Base-by-base conservation (phyloP, 371 early-diverging fungal species). In the Synchytrium microbalum region DNA sequence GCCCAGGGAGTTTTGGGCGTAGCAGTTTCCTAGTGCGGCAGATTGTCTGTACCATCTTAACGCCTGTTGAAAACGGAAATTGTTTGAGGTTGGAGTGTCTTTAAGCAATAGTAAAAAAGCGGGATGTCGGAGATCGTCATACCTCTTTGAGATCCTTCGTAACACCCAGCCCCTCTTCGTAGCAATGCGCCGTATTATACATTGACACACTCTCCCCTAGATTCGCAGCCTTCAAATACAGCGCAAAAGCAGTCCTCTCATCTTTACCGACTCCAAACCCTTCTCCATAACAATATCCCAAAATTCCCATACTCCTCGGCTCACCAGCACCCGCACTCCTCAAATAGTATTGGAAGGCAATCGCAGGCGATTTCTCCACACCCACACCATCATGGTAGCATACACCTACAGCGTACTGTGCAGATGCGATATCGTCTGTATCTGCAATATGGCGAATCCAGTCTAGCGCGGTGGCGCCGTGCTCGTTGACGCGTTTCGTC, bases 121-220 rank as follows among this genome's bases (percentile, higher is more conserved):
- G n/a, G n/a, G n/a, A n/a, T n/a, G n/a, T n/a, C n/a, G n/a, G n/a
- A n/a, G 10, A 5, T 24, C 59, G 5, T 5, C 59, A 13, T 25
- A 65, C 69, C 65, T 80, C 73, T n/a, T 75, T 58, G 0, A 85
- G 63, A 70, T 90, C 82, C 68, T 79, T 73, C 32, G 77, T 77
- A 0, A 88, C 79, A 8, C 92, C 92, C 46, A 87, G 69, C 13
- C 95, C 96, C 33, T 87, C 80, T 67, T 92, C 93, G 69, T 88
- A 93, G 65, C 93, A 92, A 68, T 91, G 88, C 0, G 91, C 95
- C n/a, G 94, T 72, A 73, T 91, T 90, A 74, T 88, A 88, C 65
- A 88, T 86, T 16, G 88, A 85, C 1, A 87, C 89, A 0, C 83
- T 74, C 54, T 81, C 79, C 1, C 78, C 78, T 25, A 62, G 60